Evolutionary conservation across 495 filamentous ascomycete species (phyloP).

Genomic region (Penicillium tannophilum): DNA sequence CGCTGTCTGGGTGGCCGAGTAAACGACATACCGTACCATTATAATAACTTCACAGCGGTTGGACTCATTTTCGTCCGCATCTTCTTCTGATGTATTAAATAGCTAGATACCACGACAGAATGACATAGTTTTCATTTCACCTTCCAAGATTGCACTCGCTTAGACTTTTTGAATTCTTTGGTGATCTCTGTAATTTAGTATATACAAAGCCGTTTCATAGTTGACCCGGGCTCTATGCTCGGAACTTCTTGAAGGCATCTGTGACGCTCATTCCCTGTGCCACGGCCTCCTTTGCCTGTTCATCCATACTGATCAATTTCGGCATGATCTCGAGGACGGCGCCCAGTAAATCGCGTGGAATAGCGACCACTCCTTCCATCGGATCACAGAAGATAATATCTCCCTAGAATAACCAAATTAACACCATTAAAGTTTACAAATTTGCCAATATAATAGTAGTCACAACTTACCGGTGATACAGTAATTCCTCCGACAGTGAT

Average conservation of each 20-base stretch:
- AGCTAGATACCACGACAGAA: constrained; percentile 31
- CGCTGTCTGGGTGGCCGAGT: constrained; percentile 89
- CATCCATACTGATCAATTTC: constrained; percentile 59
- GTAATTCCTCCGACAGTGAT: constrained; percentile 52
- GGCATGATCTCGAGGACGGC: constrained; percentile 57
- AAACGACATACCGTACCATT: constrained; percentile 36
- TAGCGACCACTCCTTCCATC: constrained; percentile 61
- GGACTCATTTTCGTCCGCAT: constrained; percentile 16
- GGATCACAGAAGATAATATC: constrained; percentile 67
- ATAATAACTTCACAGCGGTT: constrained; percentile 36
- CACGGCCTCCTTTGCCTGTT: constrained; percentile 62
- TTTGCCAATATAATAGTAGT: background rate
- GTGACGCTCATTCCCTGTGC: constrained; percentile 54
- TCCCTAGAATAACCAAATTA: constrained; percentile 39
- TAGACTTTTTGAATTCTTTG: background rate
- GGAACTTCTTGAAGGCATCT: constrained; percentile 57
- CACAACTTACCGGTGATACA: constrained; percentile 45
- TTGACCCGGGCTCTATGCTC: constrained; percentile 5
- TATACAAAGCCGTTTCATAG: background rate
- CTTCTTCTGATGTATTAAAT: constrained; percentile 33
- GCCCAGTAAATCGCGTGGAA: constrained; percentile 54
- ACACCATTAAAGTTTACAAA: too few species aligned
- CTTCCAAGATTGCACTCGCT: background rate
- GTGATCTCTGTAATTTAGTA: background rate
- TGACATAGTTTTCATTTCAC: constrained; percentile 21